Percentiles rank a stretch among this genome's conserved stretches.
Conservation (phyloP, 163 green algal genomes). For the Chlamydomonas reinhardtii region DNA sequence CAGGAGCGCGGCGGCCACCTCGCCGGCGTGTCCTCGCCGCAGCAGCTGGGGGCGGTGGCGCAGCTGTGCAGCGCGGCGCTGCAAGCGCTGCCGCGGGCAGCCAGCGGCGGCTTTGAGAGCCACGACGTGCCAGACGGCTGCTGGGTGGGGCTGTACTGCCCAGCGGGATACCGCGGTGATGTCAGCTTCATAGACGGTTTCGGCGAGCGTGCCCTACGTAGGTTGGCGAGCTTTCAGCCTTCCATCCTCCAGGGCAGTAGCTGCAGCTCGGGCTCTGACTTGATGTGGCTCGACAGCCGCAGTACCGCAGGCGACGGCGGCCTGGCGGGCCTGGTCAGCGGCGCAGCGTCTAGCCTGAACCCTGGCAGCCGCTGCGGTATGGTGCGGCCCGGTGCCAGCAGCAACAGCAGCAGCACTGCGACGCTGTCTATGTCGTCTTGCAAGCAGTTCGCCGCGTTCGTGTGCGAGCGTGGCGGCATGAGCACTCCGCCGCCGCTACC, state of each 20-base stretch:
- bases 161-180: background rate
- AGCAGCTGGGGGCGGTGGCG: background rate
- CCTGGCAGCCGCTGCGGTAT: background rate
- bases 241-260: background rate
- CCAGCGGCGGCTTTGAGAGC: background rate
- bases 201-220: background rate
- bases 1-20: background rate
- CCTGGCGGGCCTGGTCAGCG: background rate
- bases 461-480: background rate
- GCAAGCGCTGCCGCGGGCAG: background rate
- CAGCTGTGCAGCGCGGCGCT: background rate
- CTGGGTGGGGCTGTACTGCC: conserved; percentile 7
- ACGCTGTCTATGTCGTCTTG: background rate
- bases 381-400: background rate
- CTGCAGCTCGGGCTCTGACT: background rate
- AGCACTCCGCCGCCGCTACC: background rate
- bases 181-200: background rate
- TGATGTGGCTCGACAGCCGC: background rate
- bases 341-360: background rate
- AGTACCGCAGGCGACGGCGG: background rate
- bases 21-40: background rate
- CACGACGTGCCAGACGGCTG: background rate
- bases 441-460: background rate
- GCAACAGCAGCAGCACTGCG: background rate
- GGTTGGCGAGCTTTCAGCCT: background rate